Base-by-base conservation (phyloP, 441 rosid genomes). In the Pelargonium fulgidum region DNA sequence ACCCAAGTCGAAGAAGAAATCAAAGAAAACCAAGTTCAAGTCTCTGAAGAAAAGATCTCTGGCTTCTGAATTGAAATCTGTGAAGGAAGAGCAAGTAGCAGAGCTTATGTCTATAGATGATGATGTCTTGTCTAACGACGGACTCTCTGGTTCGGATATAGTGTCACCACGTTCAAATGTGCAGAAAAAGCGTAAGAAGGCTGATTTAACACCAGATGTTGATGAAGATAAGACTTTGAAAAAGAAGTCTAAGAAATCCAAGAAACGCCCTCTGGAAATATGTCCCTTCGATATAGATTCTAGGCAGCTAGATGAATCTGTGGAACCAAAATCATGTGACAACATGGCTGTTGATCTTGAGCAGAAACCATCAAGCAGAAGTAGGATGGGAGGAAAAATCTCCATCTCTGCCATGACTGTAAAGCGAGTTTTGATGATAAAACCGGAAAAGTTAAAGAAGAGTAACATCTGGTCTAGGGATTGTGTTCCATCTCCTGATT, bases 391-490 rank as follows among this genome's bases (percentile, higher is more conserved):
- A 72, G 98, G 98, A 72, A 96, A 88, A 85, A 73, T 91, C 62
- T 88, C 81, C 77, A 93, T 91, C 81, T 79, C 94, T 63, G 63
- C 85, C 71, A 85, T 91, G 97, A 87, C 98, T 65, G 80, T 87
- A 73, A 93, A 96, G 81, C 93, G 98, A 52, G 77, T 88, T 64
- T 78, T 93, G 65, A 82, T 75, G 82, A 86, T 96, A 81, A 93
- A 85, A 83, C 88, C 95, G 13, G 99, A 96, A 85, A 96, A 89
- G 82, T 78, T 91, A 61, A 96, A 85, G 81, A 96, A 86, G 77
- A 96, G 96, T 58, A 91, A 91, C 80, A 73, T 91, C 70, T 93
- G 97, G 96, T 91, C 96, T 10, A 93, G 88, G 77, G 99, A 93
- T 74, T 91, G 93, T 83, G 90, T 91, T 79, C 96, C 99, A 66